Evolutionary conservation across 805 yeast genomes (phyloP), one percentile per base, ranked within the genome.

Genomic region (Wickerhamiella shivajii): DNA sequence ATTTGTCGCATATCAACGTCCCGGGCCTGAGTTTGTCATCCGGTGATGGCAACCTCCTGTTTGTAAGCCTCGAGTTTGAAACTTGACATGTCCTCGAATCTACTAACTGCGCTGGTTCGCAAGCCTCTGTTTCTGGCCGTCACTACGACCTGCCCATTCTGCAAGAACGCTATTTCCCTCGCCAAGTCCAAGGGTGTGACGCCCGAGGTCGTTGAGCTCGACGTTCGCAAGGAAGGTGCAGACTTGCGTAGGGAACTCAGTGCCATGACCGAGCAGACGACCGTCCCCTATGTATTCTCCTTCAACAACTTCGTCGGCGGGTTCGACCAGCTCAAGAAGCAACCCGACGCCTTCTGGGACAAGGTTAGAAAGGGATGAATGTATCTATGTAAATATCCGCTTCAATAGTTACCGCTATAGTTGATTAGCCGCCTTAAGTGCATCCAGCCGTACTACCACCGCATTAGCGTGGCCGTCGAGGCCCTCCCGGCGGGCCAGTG

Each of bases 391-490:
- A n/a, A n/a, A n/a, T n/a, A n/a, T n/a, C n/a, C n/a, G n/a, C n/a
- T n/a, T n/a, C n/a, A n/a, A n/a, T n/a, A n/a, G n/a, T n/a, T n/a
- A n/a, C n/a, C n/a, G n/a, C n/a, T n/a, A n/a, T n/a, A n/a, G n/a
- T n/a, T n/a, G n/a, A n/a, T n/a, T n/a, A n/a, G n/a, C n/a, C n/a
- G n/a, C n/a, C n/a, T 19, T 18, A 18, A 31, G 24, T 21, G 24
- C 27, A n/a, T 30, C 62, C 4, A 90, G 74, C 63, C 98, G 74
- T 26, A 90, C 76, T 58, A 84, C 84, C 32, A 90, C 95, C 5
- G 99, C 97, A 51, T 84, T 81, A 57, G 96, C 74, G 64, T 90
- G 99, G 8, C 85, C 99, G 56, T 87, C 96, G 39, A 90, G 67
- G 3, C 99, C 98, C 61, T 90, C 99, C 24, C 85, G 90, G 33